These are phyloP conservation scores for Podaxis rugospora DNA, from an alignment of 768 basidiomycete genomes.

Conservation along the genomic window DNA sequence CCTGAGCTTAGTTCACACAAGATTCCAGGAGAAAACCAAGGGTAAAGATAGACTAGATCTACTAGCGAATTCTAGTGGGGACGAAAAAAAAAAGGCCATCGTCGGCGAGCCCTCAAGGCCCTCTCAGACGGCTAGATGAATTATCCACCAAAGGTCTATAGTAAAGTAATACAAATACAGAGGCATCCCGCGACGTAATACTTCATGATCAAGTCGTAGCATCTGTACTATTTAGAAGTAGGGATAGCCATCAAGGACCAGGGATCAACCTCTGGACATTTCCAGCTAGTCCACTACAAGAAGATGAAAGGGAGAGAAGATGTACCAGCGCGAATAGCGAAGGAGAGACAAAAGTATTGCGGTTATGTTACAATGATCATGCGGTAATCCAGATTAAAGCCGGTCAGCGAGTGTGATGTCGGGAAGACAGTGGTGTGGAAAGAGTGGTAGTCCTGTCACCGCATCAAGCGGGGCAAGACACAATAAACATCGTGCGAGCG, in stretches of 20 bases:
- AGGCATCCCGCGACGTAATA: constrained; percentile 15
- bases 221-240: background rate
- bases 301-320: background rate
- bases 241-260: background rate
- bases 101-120: background rate
- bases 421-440: background rate
- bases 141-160: constrained; percentile 7
- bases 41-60: background rate
- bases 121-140: background rate
- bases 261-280: background rate
- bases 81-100: background rate
- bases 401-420: constrained; percentile 1
- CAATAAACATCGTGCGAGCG: no score
- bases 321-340: background rate
- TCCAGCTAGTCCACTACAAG: background rate
- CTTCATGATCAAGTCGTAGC: constrained; percentile 17
- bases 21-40: background rate
- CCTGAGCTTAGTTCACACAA: background rate
- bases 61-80: background rate
- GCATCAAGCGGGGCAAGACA: background rate
- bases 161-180: background rate
- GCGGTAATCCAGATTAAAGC: background rate
- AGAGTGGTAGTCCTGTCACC: constrained; percentile 3
- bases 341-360: background rate
- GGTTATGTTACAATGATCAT: constrained; percentile 1